Conservation (phyloP, 129 eudicot genomes). For the Scalesia atractyloides region DNA sequence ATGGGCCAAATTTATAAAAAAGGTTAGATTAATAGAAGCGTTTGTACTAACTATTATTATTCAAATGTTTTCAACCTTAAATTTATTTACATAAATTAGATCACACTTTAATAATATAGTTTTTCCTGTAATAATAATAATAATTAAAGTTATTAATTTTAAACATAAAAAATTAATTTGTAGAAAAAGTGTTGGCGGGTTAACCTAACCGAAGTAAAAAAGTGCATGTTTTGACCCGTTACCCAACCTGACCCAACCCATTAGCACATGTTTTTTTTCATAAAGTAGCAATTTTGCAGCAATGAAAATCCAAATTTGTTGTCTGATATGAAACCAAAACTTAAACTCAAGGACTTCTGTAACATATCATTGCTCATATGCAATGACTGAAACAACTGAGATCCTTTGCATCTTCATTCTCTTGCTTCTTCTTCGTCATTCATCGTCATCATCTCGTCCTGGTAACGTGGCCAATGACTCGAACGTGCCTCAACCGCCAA, state of each 20-base stretch:
- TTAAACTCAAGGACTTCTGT: conserved; percentile 3
- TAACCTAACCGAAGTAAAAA: not conserved
- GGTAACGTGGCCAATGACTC: conserved; percentile 15
- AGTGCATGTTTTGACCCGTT: not conserved
- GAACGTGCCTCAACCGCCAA: conserved; percentile 23
- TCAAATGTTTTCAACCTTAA: not conserved
- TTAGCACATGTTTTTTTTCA: not conserved
- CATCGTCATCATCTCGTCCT: conserved; percentile 20
- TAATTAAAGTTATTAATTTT: no score
- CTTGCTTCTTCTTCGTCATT: conserved; percentile 18
- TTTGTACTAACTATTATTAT: not conserved
- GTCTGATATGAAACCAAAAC: conserved; percentile 16
- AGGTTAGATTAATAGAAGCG: no score
- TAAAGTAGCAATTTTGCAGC: conserved; percentile 5
- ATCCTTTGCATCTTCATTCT: conserved; percentile 27
- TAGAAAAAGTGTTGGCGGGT: not conserved
- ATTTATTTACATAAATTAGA: not conserved
- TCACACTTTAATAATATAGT: not conserved
- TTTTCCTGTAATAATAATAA: not conserved
- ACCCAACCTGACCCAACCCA: not conserved
- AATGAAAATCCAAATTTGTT: conserved; percentile 1
- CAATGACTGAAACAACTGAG: conserved; percentile 26
- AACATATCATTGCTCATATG: conserved; percentile 17
- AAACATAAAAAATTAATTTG: not conserved
- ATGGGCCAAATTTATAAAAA: no score